phyloP scores from a whole-genome alignment of 2,329 filamentous ascomycete species.

The Diaporthe humulicola region DNA sequence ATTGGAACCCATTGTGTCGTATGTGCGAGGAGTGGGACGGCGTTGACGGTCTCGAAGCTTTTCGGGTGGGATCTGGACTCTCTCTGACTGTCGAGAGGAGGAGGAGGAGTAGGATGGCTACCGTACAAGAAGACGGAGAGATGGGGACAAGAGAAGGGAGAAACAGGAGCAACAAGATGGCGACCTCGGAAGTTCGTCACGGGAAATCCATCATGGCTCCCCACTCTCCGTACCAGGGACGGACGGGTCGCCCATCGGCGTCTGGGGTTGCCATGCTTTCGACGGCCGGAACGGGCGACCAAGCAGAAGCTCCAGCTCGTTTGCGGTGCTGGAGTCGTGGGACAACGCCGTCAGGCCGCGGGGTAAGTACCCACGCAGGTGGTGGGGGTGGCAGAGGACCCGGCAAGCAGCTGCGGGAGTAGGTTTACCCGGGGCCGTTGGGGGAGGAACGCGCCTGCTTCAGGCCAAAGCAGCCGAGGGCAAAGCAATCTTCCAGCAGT shows the following conservation, averaged over 20 bases:
- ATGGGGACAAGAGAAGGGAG: neutral
- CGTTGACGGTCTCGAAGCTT: neutral
- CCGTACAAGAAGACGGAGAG: no score
- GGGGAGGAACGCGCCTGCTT: neutral
- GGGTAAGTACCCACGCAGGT: conserved; percentile 2
- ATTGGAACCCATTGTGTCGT: conserved; percentile 46
- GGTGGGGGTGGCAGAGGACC: neutral
- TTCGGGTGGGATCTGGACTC: neutral
- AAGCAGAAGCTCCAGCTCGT: neutral
- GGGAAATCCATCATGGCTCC: conserved; percentile 6
- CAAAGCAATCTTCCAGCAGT: conserved; percentile 3
- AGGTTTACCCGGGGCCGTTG: conserved; percentile 24
- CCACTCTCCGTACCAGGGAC: conserved; percentile 12
- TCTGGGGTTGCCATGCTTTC: neutral
- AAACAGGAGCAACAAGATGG: neutral
- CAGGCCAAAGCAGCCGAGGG: neutral
- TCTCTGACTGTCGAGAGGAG: neutral
- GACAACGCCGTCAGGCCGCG: neutral
- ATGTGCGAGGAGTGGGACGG: neutral
- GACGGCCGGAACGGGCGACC: conserved; percentile 3
- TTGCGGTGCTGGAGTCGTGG: neutral
- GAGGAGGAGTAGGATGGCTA: neutral
- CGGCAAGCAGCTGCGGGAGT: conserved; percentile 30
- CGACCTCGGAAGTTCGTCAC: conserved; percentile 24
- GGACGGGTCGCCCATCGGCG: neutral